A percentile compares a stretch with the other conserved stretches of the same genome.
Evolutionary conservation across 1,139 yeast genomes (phyloP).

Genomic region (Hyphopichia burtonii): DNA sequence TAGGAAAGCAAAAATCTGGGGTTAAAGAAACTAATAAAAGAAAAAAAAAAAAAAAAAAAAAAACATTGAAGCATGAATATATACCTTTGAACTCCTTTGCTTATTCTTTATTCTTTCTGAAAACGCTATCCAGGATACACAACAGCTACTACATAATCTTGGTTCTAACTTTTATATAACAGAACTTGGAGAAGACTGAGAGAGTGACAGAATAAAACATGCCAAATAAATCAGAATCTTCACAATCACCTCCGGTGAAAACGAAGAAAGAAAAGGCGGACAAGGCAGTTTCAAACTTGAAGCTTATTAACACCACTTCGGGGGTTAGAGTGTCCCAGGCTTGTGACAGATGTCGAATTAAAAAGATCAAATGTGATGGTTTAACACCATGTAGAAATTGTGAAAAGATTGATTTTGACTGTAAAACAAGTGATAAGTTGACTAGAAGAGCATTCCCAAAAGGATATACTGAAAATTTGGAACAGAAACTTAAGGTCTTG

Average conservation of each 20-base stretch:
- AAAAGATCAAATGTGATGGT: conserved; percentile 78
- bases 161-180: too few relatives aligned
- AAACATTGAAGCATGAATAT: too few relatives aligned
- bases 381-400: conserved; percentile 70
- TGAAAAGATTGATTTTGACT: conserved; percentile 59
- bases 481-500: conserved; percentile 55
- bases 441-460: conserved; percentile 74
- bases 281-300: conserved; percentile 23
- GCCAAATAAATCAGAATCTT: conserved; percentile 1
- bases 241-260: neutral
- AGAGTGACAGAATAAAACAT: too few relatives aligned
- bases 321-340: conserved; percentile 67
- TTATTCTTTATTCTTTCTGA: too few relatives aligned
- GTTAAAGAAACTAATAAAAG: neutral
- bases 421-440: conserved; percentile 69
- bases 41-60: neutral
- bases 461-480: conserved; percentile 75
- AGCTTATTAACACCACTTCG: conserved; percentile 38
- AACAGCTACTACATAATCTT: too few relatives aligned
- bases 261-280: neutral
- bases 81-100: too few relatives aligned
- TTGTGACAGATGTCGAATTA: conserved; percentile 75
- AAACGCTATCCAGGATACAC: too few relatives aligned
- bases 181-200: too few relatives aligned
- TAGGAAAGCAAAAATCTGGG: neutral